These are phyloP conservation scores for Penstemon newberryi DNA, from an alignment of 257 asterid species.

Conservation along the genomic window DNA sequence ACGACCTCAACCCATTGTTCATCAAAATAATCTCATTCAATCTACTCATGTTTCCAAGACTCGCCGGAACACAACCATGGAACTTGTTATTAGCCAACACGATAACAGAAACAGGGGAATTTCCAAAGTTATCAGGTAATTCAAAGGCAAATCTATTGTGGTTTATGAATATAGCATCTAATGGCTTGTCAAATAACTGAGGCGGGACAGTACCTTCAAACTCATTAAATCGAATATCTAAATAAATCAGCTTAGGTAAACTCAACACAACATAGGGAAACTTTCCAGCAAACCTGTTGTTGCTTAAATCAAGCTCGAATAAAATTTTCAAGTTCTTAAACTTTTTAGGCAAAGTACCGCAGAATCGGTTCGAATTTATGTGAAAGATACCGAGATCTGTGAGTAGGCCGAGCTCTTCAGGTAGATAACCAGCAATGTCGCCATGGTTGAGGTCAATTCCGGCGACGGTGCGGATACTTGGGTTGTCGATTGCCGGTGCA, in stretches of 20 bases:
- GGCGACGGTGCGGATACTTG: constrained; percentile 58
- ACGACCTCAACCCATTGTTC: constrained; percentile 75
- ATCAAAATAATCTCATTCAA: constrained; percentile 65
- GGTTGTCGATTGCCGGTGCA: constrained; percentile 65
- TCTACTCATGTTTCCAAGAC: constrained; percentile 74
- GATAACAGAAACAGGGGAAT: constrained; percentile 87
- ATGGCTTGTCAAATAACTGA: constrained; percentile 63
- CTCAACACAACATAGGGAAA: constrained; percentile 79
- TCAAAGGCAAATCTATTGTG: constrained; percentile 75
- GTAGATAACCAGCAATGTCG: constrained; percentile 87
- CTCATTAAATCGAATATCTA: constrained; percentile 77
- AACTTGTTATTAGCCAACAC: constrained; percentile 73
- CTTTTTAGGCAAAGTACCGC: constrained; percentile 65
- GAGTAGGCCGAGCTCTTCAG: constrained; percentile 78
- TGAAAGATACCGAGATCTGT: constrained; percentile 83
- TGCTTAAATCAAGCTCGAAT: constrained; percentile 80
- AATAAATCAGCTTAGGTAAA: constrained; percentile 53
- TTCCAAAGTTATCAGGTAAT: constrained; percentile 83
- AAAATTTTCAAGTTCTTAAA: constrained; percentile 54
- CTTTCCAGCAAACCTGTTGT: constrained; percentile 85
- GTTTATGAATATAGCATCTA: constrained; percentile 83
- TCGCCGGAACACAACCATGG: constrained; percentile 84
- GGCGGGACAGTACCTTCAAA: constrained; percentile 84
- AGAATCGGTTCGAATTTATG: constrained; percentile 77
- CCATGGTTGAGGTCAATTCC: constrained; percentile 88